phyloP scores from a whole-genome alignment of 495 filamentous ascomycete genomes.

The Penicillium cinerascens region DNA sequence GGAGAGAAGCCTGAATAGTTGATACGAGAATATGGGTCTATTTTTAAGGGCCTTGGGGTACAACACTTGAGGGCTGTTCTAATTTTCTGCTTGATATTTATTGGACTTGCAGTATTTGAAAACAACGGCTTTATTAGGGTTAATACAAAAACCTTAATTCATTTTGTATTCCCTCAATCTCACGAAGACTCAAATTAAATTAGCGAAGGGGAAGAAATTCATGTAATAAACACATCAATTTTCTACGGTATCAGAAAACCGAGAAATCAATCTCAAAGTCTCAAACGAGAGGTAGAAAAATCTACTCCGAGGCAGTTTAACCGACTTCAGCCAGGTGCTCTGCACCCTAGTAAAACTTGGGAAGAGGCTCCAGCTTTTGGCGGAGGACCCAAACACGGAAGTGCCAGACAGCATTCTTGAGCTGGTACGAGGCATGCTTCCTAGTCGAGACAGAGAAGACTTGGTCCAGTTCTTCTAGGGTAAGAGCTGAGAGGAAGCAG shows the following conservation, averaged over 20 bases:
- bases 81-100: background rate
- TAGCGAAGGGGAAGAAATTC: too few relatives aligned
- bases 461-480: slow-evolving; percentile 50
- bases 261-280: background rate
- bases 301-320: slow-evolving; percentile 6
- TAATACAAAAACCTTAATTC: background rate
- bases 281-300: background rate
- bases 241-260: background rate
- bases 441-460: slow-evolving; percentile 53
- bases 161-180: background rate
- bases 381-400: slow-evolving; percentile 50
- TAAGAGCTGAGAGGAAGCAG: slow-evolving; percentile 30
- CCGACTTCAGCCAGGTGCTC: slow-evolving; percentile 38
- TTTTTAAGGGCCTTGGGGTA: background rate
- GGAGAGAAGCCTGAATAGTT: background rate
- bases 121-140: background rate
- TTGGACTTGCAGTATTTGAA: background rate
- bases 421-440: slow-evolving; percentile 46
- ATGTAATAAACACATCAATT: background rate
- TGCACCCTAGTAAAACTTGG: slow-evolving; percentile 40
- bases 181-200: background rate
- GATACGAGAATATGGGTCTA: background rate
- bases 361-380: slow-evolving; percentile 43
- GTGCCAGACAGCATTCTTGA: slow-evolving; percentile 48
- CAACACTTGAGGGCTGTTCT: too few relatives aligned